Evolutionary conservation across 768 basidiomycete genomes (phyloP), one percentile per base, ranked within the genome.

Genomic region (Coprinopsis cinerea): DNA sequence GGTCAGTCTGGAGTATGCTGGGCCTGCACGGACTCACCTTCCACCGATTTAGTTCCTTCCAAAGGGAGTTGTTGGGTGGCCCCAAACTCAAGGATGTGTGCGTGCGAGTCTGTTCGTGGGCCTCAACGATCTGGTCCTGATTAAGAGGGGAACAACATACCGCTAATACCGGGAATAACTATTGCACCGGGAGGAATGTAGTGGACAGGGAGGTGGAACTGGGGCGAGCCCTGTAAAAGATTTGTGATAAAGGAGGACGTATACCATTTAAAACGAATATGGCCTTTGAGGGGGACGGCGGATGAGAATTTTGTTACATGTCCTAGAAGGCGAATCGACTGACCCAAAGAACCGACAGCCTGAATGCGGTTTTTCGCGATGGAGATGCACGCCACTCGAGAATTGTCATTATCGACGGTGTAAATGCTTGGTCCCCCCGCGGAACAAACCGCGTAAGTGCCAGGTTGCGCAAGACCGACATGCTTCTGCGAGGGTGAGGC

Each of bases 1-100:
- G 34, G 23, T 45, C 18, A 23, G 47, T 18, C 24, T 15, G 14
- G 25, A 14, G 13, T 18, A 42, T 14, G 44, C 23, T 53, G 15
- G 18, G 23, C 25, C 22, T 18, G 43, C 48, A 28, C 42, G 22
- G 32, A 47, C 53, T 49, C 47, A 78, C 85, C 87, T 73, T 74
- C 62, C 20, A 82, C 70, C 2, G 77, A 79, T 36, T 67, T 69
- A 2, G 81, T 77, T 34, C 81, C 79, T 61, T 80, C 82, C 4
- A 92, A 70, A 41, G 82, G 76, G 35, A 90, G 73, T 49, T 79
- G 72, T 40, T 74, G 72, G 25, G 74, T 76, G 18, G 82, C 82
- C 11, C 89, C 89, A 59, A 89, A 88, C 63, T 88, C 85, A 2
- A 92, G 70, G 27, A 87, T 78, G 58, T 92, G 88, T 0, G 72